Base-by-base conservation (phyloP, 495 filamentous ascomycete genomes). In the Penicillium paxilli region DNA sequence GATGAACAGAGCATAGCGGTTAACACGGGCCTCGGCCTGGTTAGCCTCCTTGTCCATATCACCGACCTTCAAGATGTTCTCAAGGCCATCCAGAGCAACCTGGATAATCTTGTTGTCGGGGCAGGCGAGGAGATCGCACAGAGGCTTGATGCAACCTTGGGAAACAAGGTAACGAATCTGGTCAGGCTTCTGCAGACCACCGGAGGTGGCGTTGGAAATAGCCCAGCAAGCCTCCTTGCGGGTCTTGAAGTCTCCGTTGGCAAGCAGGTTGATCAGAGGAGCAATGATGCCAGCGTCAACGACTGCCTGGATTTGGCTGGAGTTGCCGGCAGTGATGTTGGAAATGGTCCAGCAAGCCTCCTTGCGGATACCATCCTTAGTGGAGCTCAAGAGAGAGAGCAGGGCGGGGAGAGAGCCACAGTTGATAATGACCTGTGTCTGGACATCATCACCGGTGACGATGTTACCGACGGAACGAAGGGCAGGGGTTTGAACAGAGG, bases 31-130 rank as follows among this genome's bases (percentile, higher is more conserved):
- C 30, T 89, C 82, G 49, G 83, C 84, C 57, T 76, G 73, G 6
- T 88, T 83, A 47, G 89, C 82, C 67, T 95, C 91, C 82, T 96
- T 98, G 75, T 99, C 95, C 79, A 96, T 91, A 44, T 99, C 95
- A 32, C 95, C 95, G 55, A 99, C 92, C 85, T 98, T 99, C 60
- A 99, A 84, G 54, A 99, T 97, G 73, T 99, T 99, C 86, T 99
- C 95, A 51, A 99, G 79, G 44, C 95, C 95, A 64, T 99, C 95
- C 23, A 99, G 84, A 60, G 95, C 95, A 64, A 99, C 95, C 70
- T 99, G 95, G 62, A 99, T 98, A 69, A 99, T 99, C 84, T 99
- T 99, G 77, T 99, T 99, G 73, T 99, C 95, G 12, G 96, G 95
- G 80, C 95, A 98, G 33, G 85, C 87, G 17, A 99, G 83, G 17